Percentiles rank a stretch among this genome's conserved stretches.
These are phyloP conservation scores for Paratinospora sagittata DNA, from an alignment of 164 flowering plant species.

Conservation along the genomic window DNA sequence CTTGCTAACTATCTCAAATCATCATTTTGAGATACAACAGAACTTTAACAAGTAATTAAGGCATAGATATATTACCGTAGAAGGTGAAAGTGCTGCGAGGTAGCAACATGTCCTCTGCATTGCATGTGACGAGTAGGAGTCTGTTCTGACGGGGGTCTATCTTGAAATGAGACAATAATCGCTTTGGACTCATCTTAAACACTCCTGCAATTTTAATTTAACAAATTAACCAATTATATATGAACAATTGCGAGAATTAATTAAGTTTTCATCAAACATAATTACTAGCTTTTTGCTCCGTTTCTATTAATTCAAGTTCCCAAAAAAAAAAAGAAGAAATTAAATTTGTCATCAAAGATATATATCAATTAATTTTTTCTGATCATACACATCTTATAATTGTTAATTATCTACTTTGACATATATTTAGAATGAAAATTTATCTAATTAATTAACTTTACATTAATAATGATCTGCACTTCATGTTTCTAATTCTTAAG, in stretches of 20 bases:
- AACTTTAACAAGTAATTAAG: background rate
- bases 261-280: background rate
- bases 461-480: no score
- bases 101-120: conserved; percentile 89
- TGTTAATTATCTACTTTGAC: no score
- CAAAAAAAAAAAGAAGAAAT: no score
- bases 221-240: background rate
- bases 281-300: background rate
- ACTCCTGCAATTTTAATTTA: conserved; percentile 39
- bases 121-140: conserved; percentile 63
- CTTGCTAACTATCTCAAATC: no score
- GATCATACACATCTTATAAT: no score
- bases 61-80: conserved; percentile 39
- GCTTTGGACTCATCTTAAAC: conserved; percentile 82
- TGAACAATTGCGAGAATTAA: background rate
- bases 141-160: conserved; percentile 51
- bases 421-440: no score
- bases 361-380: no score
- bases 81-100: conserved; percentile 77
- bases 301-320: no score
- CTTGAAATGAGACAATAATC: conserved; percentile 83
- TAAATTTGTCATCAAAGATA: no score
- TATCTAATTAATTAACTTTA: no score
- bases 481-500: no score
- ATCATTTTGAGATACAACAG: no score